Evolutionary conservation across 441 rosid species (phyloP).

Genomic region (Monsonia emarginata): DNA sequence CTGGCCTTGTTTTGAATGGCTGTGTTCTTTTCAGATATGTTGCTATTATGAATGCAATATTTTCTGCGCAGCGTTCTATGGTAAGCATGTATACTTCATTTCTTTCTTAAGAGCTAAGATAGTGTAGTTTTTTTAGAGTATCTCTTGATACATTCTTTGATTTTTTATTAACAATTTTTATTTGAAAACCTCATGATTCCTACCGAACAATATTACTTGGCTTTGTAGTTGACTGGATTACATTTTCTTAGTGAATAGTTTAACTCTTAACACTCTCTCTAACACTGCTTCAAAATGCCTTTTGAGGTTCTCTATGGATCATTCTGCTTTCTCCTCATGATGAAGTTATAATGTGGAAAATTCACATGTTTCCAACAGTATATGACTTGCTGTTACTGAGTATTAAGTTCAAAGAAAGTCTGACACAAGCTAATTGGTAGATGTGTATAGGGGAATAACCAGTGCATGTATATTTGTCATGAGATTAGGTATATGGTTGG

Average conservation of each 20-base stretch:
- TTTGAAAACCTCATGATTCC: not conserved
- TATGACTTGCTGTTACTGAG: not conserved
- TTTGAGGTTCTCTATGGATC: not conserved
- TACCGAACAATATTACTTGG: too few species aligned
- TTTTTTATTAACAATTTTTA: not conserved
- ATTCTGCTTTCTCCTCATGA: not conserved
- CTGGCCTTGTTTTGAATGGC: not conserved
- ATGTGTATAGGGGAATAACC: not conserved
- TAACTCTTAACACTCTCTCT: too few species aligned
- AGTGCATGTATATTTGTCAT: not conserved
- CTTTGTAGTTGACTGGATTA: not conserved
- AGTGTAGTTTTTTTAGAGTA: too few species aligned
- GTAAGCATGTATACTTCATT: conserved; percentile 31
- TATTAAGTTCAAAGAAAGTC: not conserved
- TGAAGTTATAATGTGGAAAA: not conserved
- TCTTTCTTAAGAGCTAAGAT: too few species aligned
- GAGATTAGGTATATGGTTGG: not conserved
- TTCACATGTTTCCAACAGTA: not conserved
- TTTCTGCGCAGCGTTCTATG: conserved; percentile 89
- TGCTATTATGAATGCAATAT: conserved; percentile 90
- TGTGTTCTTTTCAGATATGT: conserved; percentile 56
- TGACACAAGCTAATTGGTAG: not conserved
- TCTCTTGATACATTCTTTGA: not conserved
- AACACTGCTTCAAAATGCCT: too few species aligned
- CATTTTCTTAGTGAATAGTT: too few species aligned